phyloP scores from a whole-genome alignment of 2,329 filamentous ascomycete genomes.

The Paraphaeosphaeria sporulosa region DNA sequence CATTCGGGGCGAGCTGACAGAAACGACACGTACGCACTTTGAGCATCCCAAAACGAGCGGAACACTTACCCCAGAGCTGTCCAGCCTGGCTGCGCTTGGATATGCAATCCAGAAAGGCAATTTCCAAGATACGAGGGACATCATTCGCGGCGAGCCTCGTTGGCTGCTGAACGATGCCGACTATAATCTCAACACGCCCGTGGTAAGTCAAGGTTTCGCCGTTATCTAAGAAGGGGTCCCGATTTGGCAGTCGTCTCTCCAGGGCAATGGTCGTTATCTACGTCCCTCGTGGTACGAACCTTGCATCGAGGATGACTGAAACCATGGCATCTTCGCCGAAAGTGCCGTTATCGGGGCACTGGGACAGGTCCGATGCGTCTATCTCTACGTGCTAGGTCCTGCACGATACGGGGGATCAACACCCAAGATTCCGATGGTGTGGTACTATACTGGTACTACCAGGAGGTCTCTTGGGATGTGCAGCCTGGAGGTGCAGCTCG shows the following conservation, averaged over 20 bases:
- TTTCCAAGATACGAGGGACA: slow-evolving; percentile 68
- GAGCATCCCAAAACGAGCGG: slow-evolving; percentile 72
- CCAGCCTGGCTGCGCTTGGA: slow-evolving; percentile 77
- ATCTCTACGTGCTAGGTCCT: not conserved
- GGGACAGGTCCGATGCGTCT: slow-evolving; percentile 12
- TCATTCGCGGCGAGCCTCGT: slow-evolving; percentile 71
- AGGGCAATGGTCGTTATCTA: slow-evolving; percentile 30
- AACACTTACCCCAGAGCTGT: slow-evolving; percentile 61
- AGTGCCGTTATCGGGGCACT: slow-evolving; percentile 38
- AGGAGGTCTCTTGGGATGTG: no score
- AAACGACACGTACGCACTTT: slow-evolving; percentile 75
- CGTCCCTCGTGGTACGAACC: slow-evolving; percentile 21
- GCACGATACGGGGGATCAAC: not conserved
- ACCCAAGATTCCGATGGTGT: not conserved
- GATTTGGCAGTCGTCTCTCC: slow-evolving; percentile 27
- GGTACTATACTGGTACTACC: not conserved
- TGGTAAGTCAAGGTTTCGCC: slow-evolving; percentile 48
- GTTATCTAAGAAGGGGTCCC: slow-evolving; percentile 20
- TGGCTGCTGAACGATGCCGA: slow-evolving; percentile 77
- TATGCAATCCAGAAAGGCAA: slow-evolving; percentile 81
- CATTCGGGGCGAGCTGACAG: slow-evolving; percentile 85
- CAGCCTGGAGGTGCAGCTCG: no score
- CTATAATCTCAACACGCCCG: slow-evolving; percentile 79
- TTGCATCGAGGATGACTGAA: slow-evolving; percentile 14
- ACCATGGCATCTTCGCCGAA: slow-evolving; percentile 5